Base-by-base conservation (phyloP, 106 monocot genomes). In the Dendrobium chrysotoxum region DNA sequence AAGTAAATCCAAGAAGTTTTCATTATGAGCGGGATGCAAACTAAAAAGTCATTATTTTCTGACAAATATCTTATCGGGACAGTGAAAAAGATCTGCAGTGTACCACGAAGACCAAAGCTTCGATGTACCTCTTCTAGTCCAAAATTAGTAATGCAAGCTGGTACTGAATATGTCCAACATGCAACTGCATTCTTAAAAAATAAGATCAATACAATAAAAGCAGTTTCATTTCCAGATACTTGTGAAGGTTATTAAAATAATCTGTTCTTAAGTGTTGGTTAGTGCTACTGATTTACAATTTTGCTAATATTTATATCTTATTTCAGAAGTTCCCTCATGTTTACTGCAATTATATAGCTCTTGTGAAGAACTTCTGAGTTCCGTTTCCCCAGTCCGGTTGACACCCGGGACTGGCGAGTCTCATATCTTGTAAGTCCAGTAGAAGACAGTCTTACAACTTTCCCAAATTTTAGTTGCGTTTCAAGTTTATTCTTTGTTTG, bases 51-150 rank as follows among this genome's bases (percentile, higher is more conserved):
- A 64, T 64, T 15, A 23, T 64, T 23, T 64, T 64, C 25, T 64
- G 26, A 64, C 26, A 25, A 25, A 25, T 23, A 64, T 7, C 64
- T 64, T 20, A 53, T 18, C 82, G 26, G 82, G 25, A 70, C 82
- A 95, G 98, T 99, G 65, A 99, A 84, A 82, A 95, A 81, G 75
- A 78, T 99, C 64, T 86, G 91, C 11, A 84, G 88, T 11, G 68
- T 85, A 58, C 75, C 88, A 38, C 81, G 74, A 77, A 91, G 87
- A 87, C 84, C 79, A 81, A 85, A 80, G 83, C 89, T 99, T 83
- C 89, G 66, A 13, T 73, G 70, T 7, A 81, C 84, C 26, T 82
- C 76, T 61, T 99, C 98, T 44, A 87, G 85, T 25, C 65, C 86
- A 79, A 78, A 85, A 40, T 45, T 91, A 41, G 89, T 91, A 61